phyloP scores from a whole-genome alignment of 2,329 filamentous ascomycete species.

The Cladosporium velox region DNA sequence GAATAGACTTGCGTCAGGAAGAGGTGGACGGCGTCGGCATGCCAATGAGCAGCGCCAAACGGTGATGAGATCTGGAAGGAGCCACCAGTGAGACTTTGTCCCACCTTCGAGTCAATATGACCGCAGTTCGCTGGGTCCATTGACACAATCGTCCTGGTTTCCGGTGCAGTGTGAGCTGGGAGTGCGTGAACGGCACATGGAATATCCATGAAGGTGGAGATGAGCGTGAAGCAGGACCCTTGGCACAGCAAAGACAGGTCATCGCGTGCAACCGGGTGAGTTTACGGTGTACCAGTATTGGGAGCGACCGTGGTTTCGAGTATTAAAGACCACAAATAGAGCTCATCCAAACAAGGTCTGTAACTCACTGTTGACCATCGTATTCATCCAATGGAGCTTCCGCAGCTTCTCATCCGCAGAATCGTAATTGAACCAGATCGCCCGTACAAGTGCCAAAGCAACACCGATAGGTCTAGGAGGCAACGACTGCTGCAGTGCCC shows the following conservation, averaged over 20 bases:
- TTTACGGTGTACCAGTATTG: background rate
- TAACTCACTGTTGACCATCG: slow-evolving; percentile 16
- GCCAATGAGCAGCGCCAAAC: background rate
- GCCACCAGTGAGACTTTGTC: background rate
- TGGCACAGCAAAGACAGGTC: too few species aligned
- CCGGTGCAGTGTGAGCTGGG: background rate
- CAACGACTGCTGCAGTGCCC: slow-evolving; percentile 14
- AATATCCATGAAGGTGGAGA: background rate
- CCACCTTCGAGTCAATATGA: background rate
- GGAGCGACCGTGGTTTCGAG: background rate
- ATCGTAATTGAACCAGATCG: slow-evolving; percentile 21
- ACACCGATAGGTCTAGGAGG: slow-evolving; percentile 15
- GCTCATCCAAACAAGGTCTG: slow-evolving; percentile 19
- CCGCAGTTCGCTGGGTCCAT: background rate
- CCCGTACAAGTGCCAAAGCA: slow-evolving; percentile 17
- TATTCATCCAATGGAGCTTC: slow-evolving; percentile 18
- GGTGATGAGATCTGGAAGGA: background rate
- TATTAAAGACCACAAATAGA: background rate
- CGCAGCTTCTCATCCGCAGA: background rate
- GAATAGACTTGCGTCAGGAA: background rate
- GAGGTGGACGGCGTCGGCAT: background rate
- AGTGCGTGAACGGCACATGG: background rate
- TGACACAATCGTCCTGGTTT: background rate
- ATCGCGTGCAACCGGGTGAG: background rate
- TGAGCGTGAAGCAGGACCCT: background rate